These are phyloP conservation scores for Microbotryomycetes sp. DNA, from an alignment of 1,284 basidiomycete species.

Conservation along the genomic window DNA sequence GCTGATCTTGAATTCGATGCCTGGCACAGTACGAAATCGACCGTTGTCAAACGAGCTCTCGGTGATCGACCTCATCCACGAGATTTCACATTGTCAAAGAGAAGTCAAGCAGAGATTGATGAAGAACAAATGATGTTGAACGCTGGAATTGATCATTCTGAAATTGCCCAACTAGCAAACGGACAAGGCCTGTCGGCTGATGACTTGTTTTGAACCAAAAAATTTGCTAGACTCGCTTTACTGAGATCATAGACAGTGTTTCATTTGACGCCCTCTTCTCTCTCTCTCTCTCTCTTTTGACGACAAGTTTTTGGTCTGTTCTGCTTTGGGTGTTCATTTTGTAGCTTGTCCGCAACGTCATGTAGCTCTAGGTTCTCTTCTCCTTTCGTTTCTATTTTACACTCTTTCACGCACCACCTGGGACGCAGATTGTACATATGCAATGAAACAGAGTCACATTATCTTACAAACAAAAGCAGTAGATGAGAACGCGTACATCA, in stretches of 20 bases:
- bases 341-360: too few species aligned
- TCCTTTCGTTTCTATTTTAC: background rate
- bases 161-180: background rate
- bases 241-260: too few species aligned
- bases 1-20: too few species aligned
- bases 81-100: background rate
- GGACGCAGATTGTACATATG: background rate
- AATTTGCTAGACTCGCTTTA: too few species aligned
- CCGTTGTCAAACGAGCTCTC: background rate
- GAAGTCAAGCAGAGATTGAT: background rate
- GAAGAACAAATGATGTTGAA: background rate
- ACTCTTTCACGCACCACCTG: background rate
- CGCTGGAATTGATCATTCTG: background rate
- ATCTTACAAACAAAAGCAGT: background rate
- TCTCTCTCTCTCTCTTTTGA: too few species aligned
- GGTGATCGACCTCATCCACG: background rate
- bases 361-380: background rate
- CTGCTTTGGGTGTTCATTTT: too few species aligned
- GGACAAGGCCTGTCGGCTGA: background rate
- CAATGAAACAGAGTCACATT: background rate
- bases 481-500: background rate
- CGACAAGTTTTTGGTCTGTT: too few species aligned
- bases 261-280: too few species aligned
- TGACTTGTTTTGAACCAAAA: background rate
- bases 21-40: too few species aligned